These are phyloP conservation scores for Gillenia trifoliata DNA, from an alignment of 306 rosid genomes.

Conservation along the genomic window DNA sequence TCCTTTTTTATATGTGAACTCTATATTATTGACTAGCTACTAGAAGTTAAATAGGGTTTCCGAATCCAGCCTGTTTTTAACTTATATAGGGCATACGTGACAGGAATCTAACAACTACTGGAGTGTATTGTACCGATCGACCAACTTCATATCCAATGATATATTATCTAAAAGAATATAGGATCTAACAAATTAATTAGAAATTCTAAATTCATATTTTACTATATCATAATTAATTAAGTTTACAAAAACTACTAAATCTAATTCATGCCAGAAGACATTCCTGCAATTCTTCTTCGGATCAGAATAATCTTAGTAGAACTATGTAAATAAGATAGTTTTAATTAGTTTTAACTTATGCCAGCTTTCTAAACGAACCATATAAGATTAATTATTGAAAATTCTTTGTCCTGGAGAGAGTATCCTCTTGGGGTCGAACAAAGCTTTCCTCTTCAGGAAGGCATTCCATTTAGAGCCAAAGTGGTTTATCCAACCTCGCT, in stretches of 20 bases:
- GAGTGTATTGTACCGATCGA: not conserved
- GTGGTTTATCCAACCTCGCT: constrained; percentile 63
- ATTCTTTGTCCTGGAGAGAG: constrained; percentile 89
- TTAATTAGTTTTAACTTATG: not conserved
- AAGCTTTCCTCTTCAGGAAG: constrained; percentile 47
- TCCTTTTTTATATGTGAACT: not conserved
- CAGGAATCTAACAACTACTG: not conserved
- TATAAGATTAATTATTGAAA: constrained; percentile 22
- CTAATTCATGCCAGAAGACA: no score
- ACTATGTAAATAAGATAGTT: no score
- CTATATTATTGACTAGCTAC: not conserved
- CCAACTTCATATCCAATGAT: not conserved
- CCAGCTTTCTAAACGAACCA: not conserved
- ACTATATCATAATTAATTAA: not conserved
- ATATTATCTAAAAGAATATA: not conserved
- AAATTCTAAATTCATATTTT: not conserved
- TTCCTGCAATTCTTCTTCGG: no score
- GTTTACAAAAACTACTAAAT: not conserved
- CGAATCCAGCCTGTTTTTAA: not conserved
- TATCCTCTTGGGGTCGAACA: constrained; percentile 79
- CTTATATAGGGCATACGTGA: not conserved
- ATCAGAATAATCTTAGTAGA: no score
- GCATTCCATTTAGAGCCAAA: constrained; percentile 69
- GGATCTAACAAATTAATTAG: not conserved
- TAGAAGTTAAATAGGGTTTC: not conserved